Base-by-base conservation (phyloP, 2,329 filamentous ascomycete species). In the Diaporthe velutina region DNA sequence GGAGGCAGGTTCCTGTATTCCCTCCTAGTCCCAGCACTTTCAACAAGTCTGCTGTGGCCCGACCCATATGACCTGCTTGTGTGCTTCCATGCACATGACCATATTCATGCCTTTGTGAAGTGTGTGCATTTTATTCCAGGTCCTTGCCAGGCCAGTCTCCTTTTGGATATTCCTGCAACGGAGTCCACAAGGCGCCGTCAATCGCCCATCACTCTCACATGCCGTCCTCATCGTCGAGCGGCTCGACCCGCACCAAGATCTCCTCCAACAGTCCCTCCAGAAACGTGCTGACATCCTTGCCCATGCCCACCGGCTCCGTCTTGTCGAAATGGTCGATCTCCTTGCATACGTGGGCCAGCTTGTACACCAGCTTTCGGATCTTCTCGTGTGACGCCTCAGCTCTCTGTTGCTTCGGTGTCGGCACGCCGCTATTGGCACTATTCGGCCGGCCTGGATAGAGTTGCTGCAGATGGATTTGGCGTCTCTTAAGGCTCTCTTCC, bases 191-290 rank as follows among this genome's bases (percentile, higher is more conserved):
- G 30, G 38, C 42, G 30, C 25, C 28, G 22, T 40, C 5, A 40
- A 15, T 19, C 9, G 25, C 38, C 10, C 9, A 48, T 6, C 8
- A 30, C 10, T 1, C 25, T 73, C 70, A 74, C 71, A 75, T 73
- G 2, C n/a, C 79, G 71, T 91, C 90, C n/a, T 91, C 90, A 78
- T 95, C 94, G 79, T 97, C 94, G 76, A 95, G 88, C 5, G 96
- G 94, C 85, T 98, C 96, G 19, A 98, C 95, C 73, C 97, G 87
- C 48, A 98, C 95, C 30, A 99, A 86, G 33, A 99, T 93, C 86
- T 99, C 97, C 83, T 99, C 97, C 45, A 99, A 86, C 77, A 98
- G 90, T 0, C 96, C 96, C 83, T 99, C 97, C 10, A 98, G 84
- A 79, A 98, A 97, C 1, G 94, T 95, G 58, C 92, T 92, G 2